Percentiles rank a stretch among this genome's conserved stretches.
Conservation (phyloP, 805 yeast species). For the Candida fluviatilis region DNA sequence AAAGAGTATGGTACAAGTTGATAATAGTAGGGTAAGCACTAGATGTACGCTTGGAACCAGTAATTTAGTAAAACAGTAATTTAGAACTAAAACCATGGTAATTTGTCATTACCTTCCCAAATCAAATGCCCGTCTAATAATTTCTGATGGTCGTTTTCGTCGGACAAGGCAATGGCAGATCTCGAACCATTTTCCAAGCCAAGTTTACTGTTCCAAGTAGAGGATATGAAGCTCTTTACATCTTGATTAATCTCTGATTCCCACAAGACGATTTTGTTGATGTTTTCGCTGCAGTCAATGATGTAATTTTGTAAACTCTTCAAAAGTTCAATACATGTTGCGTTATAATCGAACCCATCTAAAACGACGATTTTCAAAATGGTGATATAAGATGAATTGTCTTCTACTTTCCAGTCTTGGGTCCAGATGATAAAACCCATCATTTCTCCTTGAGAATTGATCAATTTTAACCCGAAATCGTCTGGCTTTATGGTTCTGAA, state of each 20-base stretch:
- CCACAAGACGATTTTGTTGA: constrained; percentile 26
- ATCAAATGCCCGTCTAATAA: constrained; percentile 23
- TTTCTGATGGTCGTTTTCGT: constrained; percentile 20
- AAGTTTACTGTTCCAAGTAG: constrained; percentile 12
- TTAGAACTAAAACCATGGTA: constrained; percentile 35
- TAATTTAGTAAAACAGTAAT: not conserved
- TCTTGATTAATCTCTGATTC: constrained; percentile 25
- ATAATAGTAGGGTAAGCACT: too few species aligned
- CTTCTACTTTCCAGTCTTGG: constrained; percentile 26
- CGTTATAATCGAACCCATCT: constrained; percentile 15
- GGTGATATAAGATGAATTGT: constrained; percentile 18
- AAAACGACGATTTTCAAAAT: constrained; percentile 24
- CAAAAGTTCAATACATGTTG: constrained; percentile 11
- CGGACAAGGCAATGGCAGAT: constrained; percentile 30
- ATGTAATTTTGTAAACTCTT: constrained; percentile 9
- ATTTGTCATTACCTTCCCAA: constrained; percentile 41
- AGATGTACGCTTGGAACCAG: not conserved
- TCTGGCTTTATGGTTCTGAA: constrained; percentile 24
- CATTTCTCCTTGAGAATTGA: constrained; percentile 12
- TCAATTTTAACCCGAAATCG: constrained; percentile 27
- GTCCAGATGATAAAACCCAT: constrained; percentile 37
- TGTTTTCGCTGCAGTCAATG: constrained; percentile 1
- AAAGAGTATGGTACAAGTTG: too few species aligned
- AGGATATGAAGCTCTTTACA: constrained; percentile 13
- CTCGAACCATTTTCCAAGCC: constrained; percentile 31